These are phyloP conservation scores for Dioscorea dumetorum DNA, from an alignment of 106 monocot genomes.

Conservation along the genomic window DNA sequence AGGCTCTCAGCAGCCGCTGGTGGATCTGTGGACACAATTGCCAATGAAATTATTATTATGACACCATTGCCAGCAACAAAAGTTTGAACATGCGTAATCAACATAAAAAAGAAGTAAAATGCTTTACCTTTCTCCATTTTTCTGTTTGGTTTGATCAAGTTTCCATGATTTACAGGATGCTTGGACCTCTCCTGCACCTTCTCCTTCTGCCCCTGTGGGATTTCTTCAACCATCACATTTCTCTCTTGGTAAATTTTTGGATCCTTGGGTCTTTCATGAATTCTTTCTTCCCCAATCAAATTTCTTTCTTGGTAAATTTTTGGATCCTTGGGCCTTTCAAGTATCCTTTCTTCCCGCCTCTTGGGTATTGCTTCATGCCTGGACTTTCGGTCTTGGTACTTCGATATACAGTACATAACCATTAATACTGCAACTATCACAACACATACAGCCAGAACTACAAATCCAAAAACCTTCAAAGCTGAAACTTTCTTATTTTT, in stretches of 20 bases:
- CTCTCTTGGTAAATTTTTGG: conserved; percentile 7
- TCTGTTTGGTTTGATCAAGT: conserved; percentile 18
- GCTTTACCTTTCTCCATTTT: conserved; percentile 41
- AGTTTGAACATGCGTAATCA: not conserved
- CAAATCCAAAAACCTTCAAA: conserved; percentile 57
- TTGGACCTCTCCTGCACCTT: conserved; percentile 4
- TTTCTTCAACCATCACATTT: conserved; percentile 4
- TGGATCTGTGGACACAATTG: conserved; percentile 19
- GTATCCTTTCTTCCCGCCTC: conserved; percentile 24
- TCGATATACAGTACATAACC: conserved; percentile 54
- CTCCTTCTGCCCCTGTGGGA: conserved; percentile 1
- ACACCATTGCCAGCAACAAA: not conserved
- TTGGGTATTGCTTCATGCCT: conserved; percentile 28
- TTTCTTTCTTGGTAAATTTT: conserved; percentile 6
- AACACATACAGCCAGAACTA: conserved; percentile 43
- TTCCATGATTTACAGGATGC: conserved; percentile 2
- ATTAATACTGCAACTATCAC: conserved; percentile 47
- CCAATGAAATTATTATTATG: not conserved
- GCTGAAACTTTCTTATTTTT: conserved; percentile 38
- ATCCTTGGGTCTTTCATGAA: conserved; percentile 24
- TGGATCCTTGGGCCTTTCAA: conserved; percentile 27
- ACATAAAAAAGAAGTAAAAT: not conserved
- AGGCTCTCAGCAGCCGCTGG: conserved; percentile 27
- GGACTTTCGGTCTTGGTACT: conserved; percentile 59
- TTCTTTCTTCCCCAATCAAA: conserved; percentile 13